A percentile compares a stretch with the other conserved stretches of the same genome.
Conservation (phyloP, 2,329 filamentous ascomycete species). For the Endocalyx cinctus region DNA sequence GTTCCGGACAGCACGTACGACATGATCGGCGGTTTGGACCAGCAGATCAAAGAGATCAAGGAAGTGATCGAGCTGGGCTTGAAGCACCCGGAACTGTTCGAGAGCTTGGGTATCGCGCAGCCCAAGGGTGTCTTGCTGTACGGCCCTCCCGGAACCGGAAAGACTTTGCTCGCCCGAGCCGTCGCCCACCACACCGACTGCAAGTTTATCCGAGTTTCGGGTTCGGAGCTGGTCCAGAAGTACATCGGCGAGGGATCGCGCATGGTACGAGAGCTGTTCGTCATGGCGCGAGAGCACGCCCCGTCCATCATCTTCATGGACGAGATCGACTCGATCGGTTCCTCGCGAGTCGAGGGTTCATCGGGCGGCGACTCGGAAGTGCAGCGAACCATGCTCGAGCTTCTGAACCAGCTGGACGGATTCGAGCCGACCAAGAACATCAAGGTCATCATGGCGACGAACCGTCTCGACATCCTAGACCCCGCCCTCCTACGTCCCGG, state of each 20-base stretch:
- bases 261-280: constrained; percentile 98
- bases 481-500: constrained; percentile 92
- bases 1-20: constrained; percentile 99
- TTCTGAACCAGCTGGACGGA: constrained; percentile 96
- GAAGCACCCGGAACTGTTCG: constrained; percentile 97
- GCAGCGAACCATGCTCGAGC: constrained; percentile 96
- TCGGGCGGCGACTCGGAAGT: constrained; percentile 96
- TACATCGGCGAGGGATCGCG: constrained; percentile 97
- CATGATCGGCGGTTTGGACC: constrained; percentile 98
- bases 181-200: constrained; percentile 98
- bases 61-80: constrained; percentile 98
- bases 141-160: constrained; percentile 93
- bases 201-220: constrained; percentile 97
- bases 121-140: constrained; percentile 97
- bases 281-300: constrained; percentile 97
- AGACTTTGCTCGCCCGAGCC: constrained; percentile 89
- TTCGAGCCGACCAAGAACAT: constrained; percentile 99
- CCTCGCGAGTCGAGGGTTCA: constrained; percentile 91
- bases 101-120: constrained; percentile 97
- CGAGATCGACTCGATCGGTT: constrained; percentile 98
- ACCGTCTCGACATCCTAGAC: constrained; percentile 94
- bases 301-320: constrained; percentile 99
- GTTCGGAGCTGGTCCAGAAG: constrained; percentile 95
- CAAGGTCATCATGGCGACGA: constrained; percentile 99
- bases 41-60: constrained; percentile 99